Base-by-base conservation (phyloP, 257 asterid genomes). In the Fraxinus americana region DNA sequence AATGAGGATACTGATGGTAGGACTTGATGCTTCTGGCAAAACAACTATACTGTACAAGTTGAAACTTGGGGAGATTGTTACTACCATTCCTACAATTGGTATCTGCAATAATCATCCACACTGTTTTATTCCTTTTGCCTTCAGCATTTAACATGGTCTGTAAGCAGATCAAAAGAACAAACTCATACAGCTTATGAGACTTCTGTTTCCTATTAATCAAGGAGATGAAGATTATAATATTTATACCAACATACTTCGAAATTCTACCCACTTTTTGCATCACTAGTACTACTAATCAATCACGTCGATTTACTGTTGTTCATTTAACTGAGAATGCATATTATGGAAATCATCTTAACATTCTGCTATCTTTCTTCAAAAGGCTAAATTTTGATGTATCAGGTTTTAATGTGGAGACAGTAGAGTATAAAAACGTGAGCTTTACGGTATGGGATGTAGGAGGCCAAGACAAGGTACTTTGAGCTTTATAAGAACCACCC, bases 361-460 rank as follows among this genome's bases (percentile, higher is more conserved):
- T 52, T 19, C 23, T 52, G 0, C 63, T 52, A 52, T 52, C 8
- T 52, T 50, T 19, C 63, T 19, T 52, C 63, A 19, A 6, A 59
- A 59, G 30, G 16, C 29, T 57, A 50, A 16, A 0, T 39, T 77
- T 66, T 41, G 41, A 35, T 71, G 25, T 23, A 19, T 21, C 83
- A 83, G 88, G 87, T 43, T 88, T 88, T 68, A 88, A 88, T 32
- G 86, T 86, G 30, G 91, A 88, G 90, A 88, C 90, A 0, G 88
- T 88, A 0, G 88, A 88, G 52, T 86, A 86, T 70, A 88, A 84
- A 72, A 82, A 86, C 50, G 84, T 71, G 70, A 88, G 90, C 67
- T 84, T 88, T 80, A 82, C 90, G 0, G 88, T 88, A 36, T 86
- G 90, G 90, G 92, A 88, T 83, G 90, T 88, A 0, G 92, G 92